Percentiles rank a stretch among this genome's conserved stretches.
Conservation (phyloP, 805 yeast species). For the Candida lessepsii region DNA sequence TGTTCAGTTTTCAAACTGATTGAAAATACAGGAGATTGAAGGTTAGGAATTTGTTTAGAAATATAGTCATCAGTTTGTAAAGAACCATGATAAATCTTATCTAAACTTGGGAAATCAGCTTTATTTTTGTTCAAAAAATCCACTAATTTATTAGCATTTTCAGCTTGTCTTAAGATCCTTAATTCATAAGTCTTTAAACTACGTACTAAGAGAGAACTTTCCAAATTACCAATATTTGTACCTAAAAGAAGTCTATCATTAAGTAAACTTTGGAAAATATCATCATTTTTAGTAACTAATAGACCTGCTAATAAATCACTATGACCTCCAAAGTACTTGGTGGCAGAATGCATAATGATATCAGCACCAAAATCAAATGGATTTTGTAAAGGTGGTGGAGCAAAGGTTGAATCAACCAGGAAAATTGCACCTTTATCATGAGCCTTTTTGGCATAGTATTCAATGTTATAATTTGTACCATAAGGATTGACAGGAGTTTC, state of each 20-base stretch:
- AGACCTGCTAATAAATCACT: conserved; percentile 86
- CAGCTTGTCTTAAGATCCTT: conserved; percentile 66
- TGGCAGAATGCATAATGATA: conserved; percentile 87
- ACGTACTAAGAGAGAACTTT: conserved; percentile 69
- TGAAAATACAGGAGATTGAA: conserved; percentile 71
- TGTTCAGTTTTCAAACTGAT: conserved; percentile 51
- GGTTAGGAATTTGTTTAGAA: conserved; percentile 57
- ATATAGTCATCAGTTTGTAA: conserved; percentile 72
- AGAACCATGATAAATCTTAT: conserved; percentile 66
- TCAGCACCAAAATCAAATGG: conserved; percentile 86
- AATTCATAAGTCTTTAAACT: conserved; percentile 79
- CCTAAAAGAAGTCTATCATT: conserved; percentile 73
- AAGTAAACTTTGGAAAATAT: conserved; percentile 45
- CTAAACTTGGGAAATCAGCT: conserved; percentile 46
- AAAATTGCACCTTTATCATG: conserved; percentile 74
- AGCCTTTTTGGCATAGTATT: conserved; percentile 63
- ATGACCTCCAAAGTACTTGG: conserved; percentile 95
- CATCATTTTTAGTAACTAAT: conserved; percentile 58
- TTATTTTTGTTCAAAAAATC: conserved; percentile 53
- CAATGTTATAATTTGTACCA: conserved; percentile 64
- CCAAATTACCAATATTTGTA: conserved; percentile 75
- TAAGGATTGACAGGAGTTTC: conserved; percentile 90
- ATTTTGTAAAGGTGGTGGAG: conserved; percentile 85
- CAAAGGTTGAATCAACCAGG: conserved; percentile 83
- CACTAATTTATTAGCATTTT: conserved; percentile 61